Evolutionary conservation across 2,329 filamentous ascomycete species (phyloP).

Genomic region (Cadophora gregata): DNA sequence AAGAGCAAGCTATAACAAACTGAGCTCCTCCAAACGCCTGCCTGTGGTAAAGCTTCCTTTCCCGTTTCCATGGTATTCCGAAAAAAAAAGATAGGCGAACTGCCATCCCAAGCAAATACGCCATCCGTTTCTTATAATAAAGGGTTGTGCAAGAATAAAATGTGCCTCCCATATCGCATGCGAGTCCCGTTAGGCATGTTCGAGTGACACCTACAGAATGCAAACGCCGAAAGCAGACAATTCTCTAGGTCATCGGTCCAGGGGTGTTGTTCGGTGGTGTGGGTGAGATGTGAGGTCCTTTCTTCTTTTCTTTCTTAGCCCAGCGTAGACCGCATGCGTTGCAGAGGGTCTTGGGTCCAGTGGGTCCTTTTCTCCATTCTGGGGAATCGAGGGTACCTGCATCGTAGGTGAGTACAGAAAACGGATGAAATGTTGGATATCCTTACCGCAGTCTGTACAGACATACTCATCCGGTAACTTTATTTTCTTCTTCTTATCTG

Average conservation of each 20-base stretch:
- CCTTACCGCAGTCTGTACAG: conserved; percentile 87
- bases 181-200: background rate
- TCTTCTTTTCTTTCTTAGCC: conserved; percentile 85
- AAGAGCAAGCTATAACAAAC: background rate
- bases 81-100: background rate
- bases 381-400: conserved; percentile 84
- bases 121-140: background rate
- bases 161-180: background rate
- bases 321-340: conserved; percentile 87
- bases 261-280: conserved; percentile 15
- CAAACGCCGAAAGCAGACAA: conserved; percentile 3
- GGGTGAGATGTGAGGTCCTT: conserved; percentile 22
- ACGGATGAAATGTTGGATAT: background rate
- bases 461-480: conserved; percentile 89
- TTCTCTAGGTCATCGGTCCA: conserved; percentile 13
- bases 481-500: conserved; percentile 84
- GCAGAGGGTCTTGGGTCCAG: conserved; percentile 91
- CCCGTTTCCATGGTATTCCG: conserved; percentile 15
- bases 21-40: background rate
- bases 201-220: background rate
- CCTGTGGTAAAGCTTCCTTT: background rate
- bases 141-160: background rate
- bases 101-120: background rate
- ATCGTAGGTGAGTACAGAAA: background rate
- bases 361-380: conserved; percentile 94